Evolutionary conservation across 768 basidiomycete genomes (phyloP), one percentile per base, ranked within the genome.

Genomic region (Phaffia tasmanica): DNA sequence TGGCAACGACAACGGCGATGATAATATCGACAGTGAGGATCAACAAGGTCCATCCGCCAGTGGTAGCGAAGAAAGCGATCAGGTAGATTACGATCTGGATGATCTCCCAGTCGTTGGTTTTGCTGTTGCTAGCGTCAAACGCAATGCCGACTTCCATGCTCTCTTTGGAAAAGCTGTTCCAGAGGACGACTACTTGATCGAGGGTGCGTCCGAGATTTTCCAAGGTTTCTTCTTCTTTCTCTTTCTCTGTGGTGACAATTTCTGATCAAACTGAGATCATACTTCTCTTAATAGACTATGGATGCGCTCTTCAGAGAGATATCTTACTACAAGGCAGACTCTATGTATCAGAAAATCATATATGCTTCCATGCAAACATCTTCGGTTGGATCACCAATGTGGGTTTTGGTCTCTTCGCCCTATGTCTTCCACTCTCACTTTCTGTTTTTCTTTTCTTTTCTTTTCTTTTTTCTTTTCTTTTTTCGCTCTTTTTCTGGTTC

Each of bases 351-450:
- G 94, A 99, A 78, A 97, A 98, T 77, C 93, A 97, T 74, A 83
- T 97, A n/a, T 98, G 91, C 79, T 99, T 98, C 80, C 89, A 99
- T 72, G 94, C 95, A 53, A 98, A 98, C 74, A 97, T 98, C 54
- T 94, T 98, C 76, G 94, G 95, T 53, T 98, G 94, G 95, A 87
- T 95, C 58, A 98, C 94, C 32, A 86, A 94, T 74, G 93, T 94
- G 76, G 76, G 92, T 80, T 0, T 47, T 16, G 35, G 11, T 42
- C 35, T 42, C 59, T 57, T 9, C 48, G 46, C 5, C 56, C 0
- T 55, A 35, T 30, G 14, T 65, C 30, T 51, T 51, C 16, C 50
- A n/a, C n/a, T n/a, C n/a, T n/a, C 64, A 21, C 56, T 19, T 18
- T 29, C 11, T 51, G n/a, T 30, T 25, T 57, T 11, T 46, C 21